Conservation (phyloP, 176 grass and related monocot genomes). For the Carex cristatella region DNA sequence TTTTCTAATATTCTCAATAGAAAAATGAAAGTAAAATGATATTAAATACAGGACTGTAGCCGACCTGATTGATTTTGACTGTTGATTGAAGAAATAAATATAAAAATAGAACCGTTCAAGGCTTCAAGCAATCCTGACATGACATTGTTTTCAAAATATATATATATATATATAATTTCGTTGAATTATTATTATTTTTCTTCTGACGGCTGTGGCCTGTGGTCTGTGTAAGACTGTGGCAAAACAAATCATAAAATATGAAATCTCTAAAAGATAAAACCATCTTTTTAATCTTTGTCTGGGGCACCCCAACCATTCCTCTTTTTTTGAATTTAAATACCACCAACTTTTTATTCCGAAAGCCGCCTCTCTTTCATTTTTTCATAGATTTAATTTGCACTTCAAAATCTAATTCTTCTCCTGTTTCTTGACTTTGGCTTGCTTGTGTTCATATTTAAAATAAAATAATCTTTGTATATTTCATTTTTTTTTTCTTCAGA, state of each 20-base stretch:
- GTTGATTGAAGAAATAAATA: not conserved
- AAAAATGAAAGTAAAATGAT: not conserved
- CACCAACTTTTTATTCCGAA: not conserved
- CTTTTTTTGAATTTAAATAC: not conserved
- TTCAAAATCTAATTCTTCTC: too few species aligned
- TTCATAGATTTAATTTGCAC: not conserved
- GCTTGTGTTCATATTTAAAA: not conserved
- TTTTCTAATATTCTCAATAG: not conserved
- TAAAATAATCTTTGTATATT: not conserved
- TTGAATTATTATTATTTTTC: not conserved
- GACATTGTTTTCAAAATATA: not conserved
- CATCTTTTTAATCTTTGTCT: not conserved
- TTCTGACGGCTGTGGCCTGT: not conserved
- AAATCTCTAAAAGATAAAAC: not conserved
- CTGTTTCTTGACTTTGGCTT: not conserved
- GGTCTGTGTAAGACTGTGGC: too few species aligned
- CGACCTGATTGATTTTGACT: not conserved
- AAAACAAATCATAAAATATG: not conserved
- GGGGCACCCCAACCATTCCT: not conserved
- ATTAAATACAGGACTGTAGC: not conserved
- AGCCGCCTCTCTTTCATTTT: not conserved
- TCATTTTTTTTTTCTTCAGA: not conserved
- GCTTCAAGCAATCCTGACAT: not conserved
- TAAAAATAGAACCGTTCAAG: not conserved
- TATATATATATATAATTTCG: too few species aligned